phyloP scores from a whole-genome alignment of 257 asterid genomes.

The Nicotiana obtusifolia region DNA sequence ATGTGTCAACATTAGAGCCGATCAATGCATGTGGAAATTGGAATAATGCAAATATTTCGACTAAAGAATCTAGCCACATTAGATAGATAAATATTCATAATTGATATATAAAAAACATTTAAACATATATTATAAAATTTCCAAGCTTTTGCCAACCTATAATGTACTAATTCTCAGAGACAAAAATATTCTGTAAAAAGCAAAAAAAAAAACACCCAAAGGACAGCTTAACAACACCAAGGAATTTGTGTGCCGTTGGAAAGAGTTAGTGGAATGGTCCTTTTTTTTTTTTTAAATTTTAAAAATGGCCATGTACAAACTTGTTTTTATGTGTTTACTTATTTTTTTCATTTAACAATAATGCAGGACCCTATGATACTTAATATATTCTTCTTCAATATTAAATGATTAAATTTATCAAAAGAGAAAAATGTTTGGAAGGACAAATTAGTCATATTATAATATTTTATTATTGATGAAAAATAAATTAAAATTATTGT shows the following conservation, averaged over 20 bases:
- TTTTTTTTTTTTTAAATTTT: too few species aligned
- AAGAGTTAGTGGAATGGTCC: not conserved
- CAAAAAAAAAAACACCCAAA: not conserved
- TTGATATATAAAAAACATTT: not conserved
- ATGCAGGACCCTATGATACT: not conserved
- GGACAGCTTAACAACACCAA: not conserved
- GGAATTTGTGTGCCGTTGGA: not conserved
- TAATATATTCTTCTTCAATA: not conserved
- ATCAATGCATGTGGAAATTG: not conserved
- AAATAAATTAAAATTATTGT: too few species aligned
- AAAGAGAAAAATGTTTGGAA: too few species aligned
- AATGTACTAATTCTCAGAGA: not conserved
- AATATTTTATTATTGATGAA: too few species aligned
- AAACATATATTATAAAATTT: not conserved
- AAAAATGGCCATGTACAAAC: not conserved
- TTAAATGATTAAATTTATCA: too few species aligned
- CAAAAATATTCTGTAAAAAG: not conserved
- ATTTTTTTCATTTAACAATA: not conserved
- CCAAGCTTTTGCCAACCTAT: not conserved
- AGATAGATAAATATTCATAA: not conserved
- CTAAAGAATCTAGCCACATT: not conserved
- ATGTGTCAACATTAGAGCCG: not conserved
- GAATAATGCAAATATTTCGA: not conserved
- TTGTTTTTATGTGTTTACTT: not conserved
- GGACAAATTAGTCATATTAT: too few species aligned